Percentiles rank a stretch among this genome's conserved stretches.
These are phyloP conservation scores for Didymella glomerata DNA, from an alignment of 2,329 filamentous ascomycete genomes.

Conservation along the genomic window DNA sequence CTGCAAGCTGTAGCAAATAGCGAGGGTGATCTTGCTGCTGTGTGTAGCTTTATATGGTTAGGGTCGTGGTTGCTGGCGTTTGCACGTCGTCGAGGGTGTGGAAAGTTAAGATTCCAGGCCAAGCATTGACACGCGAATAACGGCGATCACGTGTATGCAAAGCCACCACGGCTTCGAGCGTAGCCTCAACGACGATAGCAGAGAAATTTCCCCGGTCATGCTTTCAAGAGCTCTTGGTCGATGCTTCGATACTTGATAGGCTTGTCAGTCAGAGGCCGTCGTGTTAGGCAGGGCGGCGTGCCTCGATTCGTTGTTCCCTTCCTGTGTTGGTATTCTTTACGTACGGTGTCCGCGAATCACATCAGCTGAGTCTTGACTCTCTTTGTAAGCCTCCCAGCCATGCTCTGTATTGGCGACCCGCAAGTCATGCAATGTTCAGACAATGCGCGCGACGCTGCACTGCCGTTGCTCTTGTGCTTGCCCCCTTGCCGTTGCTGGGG, in stretches of 20 bases:
- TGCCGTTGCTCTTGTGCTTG: not conserved
- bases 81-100: conserved; percentile 4
- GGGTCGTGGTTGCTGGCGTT: conserved; percentile 1
- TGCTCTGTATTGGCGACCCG: not conserved
- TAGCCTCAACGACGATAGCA: not conserved
- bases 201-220: not conserved
- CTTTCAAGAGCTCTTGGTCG: not conserved
- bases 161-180: not conserved
- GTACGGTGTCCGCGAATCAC: not conserved
- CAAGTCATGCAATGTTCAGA: not conserved
- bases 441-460: not conserved
- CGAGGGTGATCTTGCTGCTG: conserved; percentile 3
- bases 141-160: conserved; percentile 13
- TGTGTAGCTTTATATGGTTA: not conserved
- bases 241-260: not conserved
- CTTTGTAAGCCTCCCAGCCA: not conserved
- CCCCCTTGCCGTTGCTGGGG: not conserved
- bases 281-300: not conserved
- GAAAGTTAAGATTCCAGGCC: conserved; percentile 19
- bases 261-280: not conserved
- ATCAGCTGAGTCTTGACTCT: not conserved
- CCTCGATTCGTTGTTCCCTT: not conserved
- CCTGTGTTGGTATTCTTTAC: not conserved
- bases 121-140: conserved; percentile 20
- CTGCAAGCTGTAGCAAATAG: conserved; percentile 9